Conservation (phyloP, 75 land plant genomes). For the Pinus taeda region DNA sequence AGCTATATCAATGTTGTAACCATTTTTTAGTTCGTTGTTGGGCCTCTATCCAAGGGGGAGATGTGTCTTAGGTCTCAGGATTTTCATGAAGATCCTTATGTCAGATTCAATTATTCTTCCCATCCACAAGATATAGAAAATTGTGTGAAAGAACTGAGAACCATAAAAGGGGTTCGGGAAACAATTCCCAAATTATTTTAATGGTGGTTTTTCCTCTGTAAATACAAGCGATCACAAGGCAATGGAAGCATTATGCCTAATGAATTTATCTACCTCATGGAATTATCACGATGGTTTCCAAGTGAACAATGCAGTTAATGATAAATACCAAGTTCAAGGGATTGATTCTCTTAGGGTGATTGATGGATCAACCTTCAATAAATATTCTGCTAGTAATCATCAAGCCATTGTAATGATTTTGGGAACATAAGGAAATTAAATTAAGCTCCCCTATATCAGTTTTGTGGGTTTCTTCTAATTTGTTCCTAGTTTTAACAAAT, state of each 20-base stretch:
- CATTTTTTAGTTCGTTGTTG: too few relatives aligned
- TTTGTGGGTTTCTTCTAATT: neutral
- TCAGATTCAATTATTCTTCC: too few relatives aligned
- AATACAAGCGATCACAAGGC: conserved; percentile 35
- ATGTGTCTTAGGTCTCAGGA: too few relatives aligned
- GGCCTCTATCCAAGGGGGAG: too few relatives aligned
- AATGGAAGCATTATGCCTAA: conserved; percentile 59
- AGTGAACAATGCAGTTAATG: conserved; percentile 63
- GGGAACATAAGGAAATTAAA: conserved; percentile 41
- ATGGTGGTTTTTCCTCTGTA: conserved; percentile 19
- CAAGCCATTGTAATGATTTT: conserved; percentile 82
- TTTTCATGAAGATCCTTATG: too few relatives aligned
- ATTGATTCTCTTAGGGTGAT: conserved; percentile 53
- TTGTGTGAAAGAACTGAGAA: too few relatives aligned
- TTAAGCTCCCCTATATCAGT: neutral
- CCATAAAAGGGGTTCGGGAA: too few relatives aligned
- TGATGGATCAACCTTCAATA: conserved; percentile 51
- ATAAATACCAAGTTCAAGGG: conserved; percentile 48
- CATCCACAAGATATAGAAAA: too few relatives aligned
- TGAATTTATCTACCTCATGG: conserved; percentile 80
- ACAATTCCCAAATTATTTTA: too few relatives aligned
- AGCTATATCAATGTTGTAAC: too few relatives aligned
- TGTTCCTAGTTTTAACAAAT: neutral
- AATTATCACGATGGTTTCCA: conserved; percentile 84
- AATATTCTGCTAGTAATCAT: conserved; percentile 74